Evolutionary conservation across 2,329 filamentous ascomycete genomes (phyloP).

Genomic region (Penicillium sp.): DNA sequence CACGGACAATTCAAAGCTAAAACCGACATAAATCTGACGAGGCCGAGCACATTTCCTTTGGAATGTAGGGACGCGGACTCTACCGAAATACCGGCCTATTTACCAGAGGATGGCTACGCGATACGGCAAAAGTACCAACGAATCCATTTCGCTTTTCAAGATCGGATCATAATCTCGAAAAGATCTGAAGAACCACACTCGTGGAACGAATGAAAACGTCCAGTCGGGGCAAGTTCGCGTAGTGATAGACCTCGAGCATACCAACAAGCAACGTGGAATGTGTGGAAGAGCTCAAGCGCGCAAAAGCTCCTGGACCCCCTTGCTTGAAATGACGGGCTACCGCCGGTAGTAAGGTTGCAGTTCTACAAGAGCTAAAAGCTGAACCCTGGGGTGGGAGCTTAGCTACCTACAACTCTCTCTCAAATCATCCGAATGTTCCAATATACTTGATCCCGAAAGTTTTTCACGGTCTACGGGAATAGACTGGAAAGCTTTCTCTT

Average conservation of each 20-base stretch:
- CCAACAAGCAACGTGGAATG: constrained; percentile 3
- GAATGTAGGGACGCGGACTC: constrained; percentile 3
- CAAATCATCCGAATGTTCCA: constrained; percentile 3
- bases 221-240: background rate
- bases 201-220: background rate
- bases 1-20: background rate
- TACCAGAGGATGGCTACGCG: background rate
- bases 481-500: background rate
- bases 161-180: background rate
- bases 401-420: background rate
- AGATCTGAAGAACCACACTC: background rate
- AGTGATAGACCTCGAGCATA: constrained; percentile 4
- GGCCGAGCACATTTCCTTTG: background rate
- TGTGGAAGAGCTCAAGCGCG: background rate
- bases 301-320: constrained; percentile 4
- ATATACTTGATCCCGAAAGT: background rate
- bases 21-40: background rate
- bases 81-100: background rate
- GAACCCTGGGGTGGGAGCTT: background rate
- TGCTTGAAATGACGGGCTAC: constrained; percentile 7
- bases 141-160: background rate
- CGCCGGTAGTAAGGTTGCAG: constrained; percentile 2
- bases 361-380: background rate
- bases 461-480: background rate
- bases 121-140: background rate